A percentile compares a stretch with the other conserved stretches of the same genome.
These are phyloP conservation scores for Kuraishia borneana DNA, from an alignment of 805 yeast species.

Conservation along the genomic window DNA sequence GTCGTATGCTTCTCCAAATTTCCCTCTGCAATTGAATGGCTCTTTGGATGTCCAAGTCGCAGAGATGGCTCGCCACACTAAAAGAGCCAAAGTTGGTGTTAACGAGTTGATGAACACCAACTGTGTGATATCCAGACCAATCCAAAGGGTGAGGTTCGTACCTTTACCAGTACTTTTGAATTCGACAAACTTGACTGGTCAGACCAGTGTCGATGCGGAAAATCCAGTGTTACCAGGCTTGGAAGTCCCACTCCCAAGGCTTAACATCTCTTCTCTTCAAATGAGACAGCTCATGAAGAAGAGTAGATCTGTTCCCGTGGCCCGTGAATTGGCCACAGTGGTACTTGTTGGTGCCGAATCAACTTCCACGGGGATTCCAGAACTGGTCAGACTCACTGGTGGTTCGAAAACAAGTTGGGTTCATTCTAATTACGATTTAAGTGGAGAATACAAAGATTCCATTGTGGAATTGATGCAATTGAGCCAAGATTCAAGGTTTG, in stretches of 20 bases:
- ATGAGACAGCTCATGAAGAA: slow-evolving; percentile 50
- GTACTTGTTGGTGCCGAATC: slow-evolving; percentile 33
- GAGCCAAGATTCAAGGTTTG: slow-evolving; percentile 58
- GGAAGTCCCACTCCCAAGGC: slow-evolving; percentile 65
- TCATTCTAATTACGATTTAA: slow-evolving; percentile 63
- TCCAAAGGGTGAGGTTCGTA: slow-evolving; percentile 59
- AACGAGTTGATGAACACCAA: slow-evolving; percentile 73
- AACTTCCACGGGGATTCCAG: slow-evolving; percentile 27
- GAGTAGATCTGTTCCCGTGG: slow-evolving; percentile 44
- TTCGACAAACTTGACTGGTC: slow-evolving; percentile 56
- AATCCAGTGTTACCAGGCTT: slow-evolving; percentile 59
- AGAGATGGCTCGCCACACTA: slow-evolving; percentile 41
- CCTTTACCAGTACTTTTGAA: slow-evolving; percentile 59
- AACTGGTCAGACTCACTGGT: slow-evolving; percentile 72
- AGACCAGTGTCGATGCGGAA: slow-evolving; percentile 53
- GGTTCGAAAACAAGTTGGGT: slow-evolving; percentile 81
- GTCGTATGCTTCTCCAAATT: slow-evolving; percentile 50
- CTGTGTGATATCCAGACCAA: slow-evolving; percentile 63
- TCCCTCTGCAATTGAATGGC: slow-evolving; percentile 39
- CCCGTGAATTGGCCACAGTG: slow-evolving; percentile 74
- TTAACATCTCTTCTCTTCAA: slow-evolving; percentile 61
- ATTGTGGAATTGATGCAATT: slow-evolving; percentile 46
- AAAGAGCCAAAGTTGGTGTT: slow-evolving; percentile 61
- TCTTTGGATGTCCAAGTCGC: slow-evolving; percentile 27
- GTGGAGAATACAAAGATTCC: slow-evolving; percentile 31